Conservation (phyloP, 805 yeast species). For the Geotrichum ghanense region DNA sequence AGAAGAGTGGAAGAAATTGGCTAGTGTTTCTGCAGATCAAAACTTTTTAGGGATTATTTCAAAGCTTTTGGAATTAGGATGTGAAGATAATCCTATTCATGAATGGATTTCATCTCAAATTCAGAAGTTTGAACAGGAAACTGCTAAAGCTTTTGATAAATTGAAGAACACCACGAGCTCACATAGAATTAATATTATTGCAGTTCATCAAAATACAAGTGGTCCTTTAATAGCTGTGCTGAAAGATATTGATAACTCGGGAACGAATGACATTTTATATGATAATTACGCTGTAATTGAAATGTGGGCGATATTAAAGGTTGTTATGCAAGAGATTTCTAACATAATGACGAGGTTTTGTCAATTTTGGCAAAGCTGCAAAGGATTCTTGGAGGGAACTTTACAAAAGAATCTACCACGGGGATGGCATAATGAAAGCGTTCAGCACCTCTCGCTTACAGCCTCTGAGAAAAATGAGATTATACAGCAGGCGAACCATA, state of each 20-base stretch:
- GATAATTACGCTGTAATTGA: slow-evolving; percentile 48
- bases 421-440: slow-evolving; percentile 31
- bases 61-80: slow-evolving; percentile 52
- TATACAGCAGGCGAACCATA: slow-evolving; percentile 28
- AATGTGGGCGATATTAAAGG: slow-evolving; percentile 43
- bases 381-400: slow-evolving; percentile 40
- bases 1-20: slow-evolving; percentile 40
- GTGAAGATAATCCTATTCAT: slow-evolving; percentile 50
- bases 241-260: slow-evolving; percentile 12
- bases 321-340: slow-evolving; percentile 32
- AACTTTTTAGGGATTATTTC: slow-evolving; percentile 30
- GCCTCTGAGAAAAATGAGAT: slow-evolving; percentile 33
- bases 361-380: slow-evolving; percentile 44
- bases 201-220: slow-evolving; percentile 20
- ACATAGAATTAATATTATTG: slow-evolving; percentile 12
- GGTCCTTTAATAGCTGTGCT: slow-evolving; percentile 16
- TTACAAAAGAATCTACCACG: slow-evolving; percentile 32
- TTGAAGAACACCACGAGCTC: slow-evolving; percentile 16
- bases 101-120: slow-evolving; percentile 49
- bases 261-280: slow-evolving; percentile 17
- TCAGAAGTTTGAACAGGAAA: slow-evolving; percentile 27
- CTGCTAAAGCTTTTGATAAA: slow-evolving; percentile 33
- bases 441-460: slow-evolving; percentile 31
- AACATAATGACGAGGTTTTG: slow-evolving; percentile 31
- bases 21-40: slow-evolving; percentile 22